Base-by-base conservation (phyloP, 129 eudicot genomes). In the Artemisia argyi region DNA sequence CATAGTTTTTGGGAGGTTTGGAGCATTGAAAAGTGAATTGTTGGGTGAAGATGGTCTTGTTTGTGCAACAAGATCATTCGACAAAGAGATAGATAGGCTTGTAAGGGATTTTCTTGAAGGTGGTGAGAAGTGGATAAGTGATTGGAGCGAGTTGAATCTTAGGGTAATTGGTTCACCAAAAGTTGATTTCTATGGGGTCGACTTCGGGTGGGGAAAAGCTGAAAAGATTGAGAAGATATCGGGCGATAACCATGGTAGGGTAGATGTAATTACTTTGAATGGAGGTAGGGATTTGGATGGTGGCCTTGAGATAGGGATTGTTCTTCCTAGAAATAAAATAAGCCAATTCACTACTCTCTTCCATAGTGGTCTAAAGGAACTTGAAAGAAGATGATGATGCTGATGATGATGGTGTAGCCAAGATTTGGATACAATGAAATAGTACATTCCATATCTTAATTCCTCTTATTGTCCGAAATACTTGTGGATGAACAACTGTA, bases 161-260 rank as follows among this genome's bases (percentile, higher is more conserved):
- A 80, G 60, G 79, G 57, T 84, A 68, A 71, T 80, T 47, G 88
- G 88, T 15, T 84, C 88, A 52, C 88, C 88, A 17, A 84, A 84
- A 71, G 85, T 84, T 63, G 83, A 84, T 52, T 61, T 78, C 3
- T 84, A 84, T 55, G 79, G 71, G 48, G 18, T 71, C 71, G 89
- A 85, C 75, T 85, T 85, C 42, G 89, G 89, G 48, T 81, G 79
- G 86, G 85, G 85, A 46, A 75, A 49, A 61, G 81, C 77, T 14
- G 48, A 30, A 3, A 84, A 84, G 50, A 80, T 84, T 61, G 88
- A 84, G 72, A 76, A 85, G 64, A 26, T 85, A 17, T 66, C 83
- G 13, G 61, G 78, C 20, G 73, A 66, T 54, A 18, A 24, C 3
- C 53, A 63, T 63, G 81, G 67, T 28, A 63, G 16, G 72, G 77